Base-by-base conservation (phyloP, 2,329 filamentous ascomycete genomes). In the Fusarium mundagurra region DNA sequence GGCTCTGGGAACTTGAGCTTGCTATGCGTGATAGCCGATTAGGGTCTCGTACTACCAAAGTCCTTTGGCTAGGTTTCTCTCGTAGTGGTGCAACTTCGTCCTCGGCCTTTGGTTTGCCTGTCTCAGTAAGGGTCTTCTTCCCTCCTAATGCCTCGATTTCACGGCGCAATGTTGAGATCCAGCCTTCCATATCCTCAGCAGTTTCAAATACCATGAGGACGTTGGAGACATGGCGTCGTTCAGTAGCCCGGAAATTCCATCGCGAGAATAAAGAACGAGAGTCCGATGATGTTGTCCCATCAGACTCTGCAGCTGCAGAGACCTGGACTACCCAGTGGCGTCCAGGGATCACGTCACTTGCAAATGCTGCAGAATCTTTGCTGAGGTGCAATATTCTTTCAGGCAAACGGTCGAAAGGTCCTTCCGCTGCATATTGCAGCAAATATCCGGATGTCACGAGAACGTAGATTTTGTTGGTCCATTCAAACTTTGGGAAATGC, bases 271-370 rank as follows among this genome's bases (percentile, higher is more conserved):
- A 81, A 3, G 92, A 93, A 57, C 89, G 88, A 7, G 88, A 84
- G 43, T 90, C 88, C 6, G 85, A 76, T 7, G 85, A 77, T 20
- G 86, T 79, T 3, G 81, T 83, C 34, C 89, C 89, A 39, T 92
- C 88, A 6, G 88, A 82, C 57, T 91, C 90, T 64, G 91, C 90
- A 14, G 86, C 84, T 41, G 93, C 92, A 6, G 91, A 92, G 29
- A 96, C 89, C 75, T 94, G 93, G 20, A 96, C 82, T 11, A 96
- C 94, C 90, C 93, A 95, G 77, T 95, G 93, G 69, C 90, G 90
- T 11, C 94, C 94, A 7, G 93, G 92, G 63, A 96, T 94, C 20
- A 93, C 86, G 79, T 96, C 94, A 74, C 91, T 94, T 4, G 92
- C 94, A 81, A 94, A 96, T 10, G 93, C 94, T 17, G 92, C 93